Percentiles rank a stretch among this genome's conserved stretches.
phyloP scores from a whole-genome alignment of 257 asterid genomes.

The Primulina huaijiensis region DNA sequence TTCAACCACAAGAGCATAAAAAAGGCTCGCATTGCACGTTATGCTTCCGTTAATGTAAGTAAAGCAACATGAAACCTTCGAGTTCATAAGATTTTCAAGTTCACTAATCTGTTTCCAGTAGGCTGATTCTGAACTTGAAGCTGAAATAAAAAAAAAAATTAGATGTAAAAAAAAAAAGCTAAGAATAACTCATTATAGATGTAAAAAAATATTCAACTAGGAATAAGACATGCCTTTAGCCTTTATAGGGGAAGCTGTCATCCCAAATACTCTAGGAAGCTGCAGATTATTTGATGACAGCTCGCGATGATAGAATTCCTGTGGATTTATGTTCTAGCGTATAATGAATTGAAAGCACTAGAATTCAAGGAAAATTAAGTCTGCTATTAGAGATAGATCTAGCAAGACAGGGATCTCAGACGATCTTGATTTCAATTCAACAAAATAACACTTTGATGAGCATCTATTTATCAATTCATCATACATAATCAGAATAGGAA shows the following conservation, averaged over 20 bases:
- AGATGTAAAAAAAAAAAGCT: not conserved
- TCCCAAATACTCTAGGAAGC: conserved; percentile 86
- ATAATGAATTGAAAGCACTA: not conserved
- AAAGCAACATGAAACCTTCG: conserved; percentile 53
- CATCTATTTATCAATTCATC: not conserved
- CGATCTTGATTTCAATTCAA: not conserved
- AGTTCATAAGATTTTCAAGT: conserved; percentile 74
- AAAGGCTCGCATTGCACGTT: not conserved
- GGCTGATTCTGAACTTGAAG: conserved; percentile 31
- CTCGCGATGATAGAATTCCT: conserved; percentile 67
- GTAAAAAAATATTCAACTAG: not conserved
- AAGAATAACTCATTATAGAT: not conserved
- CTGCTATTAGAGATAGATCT: not conserved
- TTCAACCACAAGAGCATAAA: not conserved
- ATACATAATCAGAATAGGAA: not conserved
- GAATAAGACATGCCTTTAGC: conserved; percentile 53
- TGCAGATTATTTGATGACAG: conserved; percentile 22
- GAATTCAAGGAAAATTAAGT: not conserved
- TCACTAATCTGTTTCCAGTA: conserved; percentile 54
- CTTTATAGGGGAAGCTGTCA: conserved; percentile 96
- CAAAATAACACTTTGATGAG: not conserved
- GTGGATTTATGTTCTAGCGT: conserved; percentile 17
- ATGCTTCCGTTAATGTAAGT: conserved; percentile 5
- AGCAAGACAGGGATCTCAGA: not conserved
- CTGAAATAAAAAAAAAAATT: conserved; percentile 27